Percentiles rank a stretch among this genome's conserved stretches.
phyloP scores from a whole-genome alignment of 2,329 filamentous ascomycete genomes.

The Emergomyces orientalis region DNA sequence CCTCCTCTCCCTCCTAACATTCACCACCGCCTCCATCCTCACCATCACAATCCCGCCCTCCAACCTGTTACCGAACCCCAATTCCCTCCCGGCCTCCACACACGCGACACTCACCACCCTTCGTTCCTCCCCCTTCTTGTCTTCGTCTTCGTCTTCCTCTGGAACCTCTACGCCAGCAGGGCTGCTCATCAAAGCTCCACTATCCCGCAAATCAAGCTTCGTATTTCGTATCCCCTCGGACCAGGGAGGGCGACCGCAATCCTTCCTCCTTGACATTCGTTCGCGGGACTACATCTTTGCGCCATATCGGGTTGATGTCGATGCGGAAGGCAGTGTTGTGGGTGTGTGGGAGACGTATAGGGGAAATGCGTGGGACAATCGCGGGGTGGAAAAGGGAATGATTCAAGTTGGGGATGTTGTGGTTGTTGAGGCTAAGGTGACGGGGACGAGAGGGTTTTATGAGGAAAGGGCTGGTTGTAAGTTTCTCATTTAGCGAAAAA shows the following conservation, averaged over 20 bases:
- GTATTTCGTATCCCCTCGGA: conserved; percentile 46
- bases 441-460: conserved; percentile 65
- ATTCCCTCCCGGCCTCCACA: conserved; percentile 36
- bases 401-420: conserved; percentile 28
- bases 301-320: conserved; percentile 65
- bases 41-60: conserved; percentile 35
- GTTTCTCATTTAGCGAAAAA: conserved; percentile 35
- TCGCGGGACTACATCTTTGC: conserved; percentile 65
- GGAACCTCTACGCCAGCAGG: conserved; percentile 28
- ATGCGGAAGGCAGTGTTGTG: conserved; percentile 42
- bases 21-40: conserved; percentile 22
- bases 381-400: conserved; percentile 47
- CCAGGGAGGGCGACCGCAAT: conserved; percentile 30
- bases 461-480: conserved; percentile 65
- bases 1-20: conserved; percentile 17
- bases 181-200: conserved; percentile 50
- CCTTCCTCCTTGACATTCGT: conserved; percentile 76
- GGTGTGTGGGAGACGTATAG: conserved; percentile 75
- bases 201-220: conserved; percentile 62
- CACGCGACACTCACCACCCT: conserved; percentile 44
- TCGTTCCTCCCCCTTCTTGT: conserved; percentile 19
- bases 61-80: conserved; percentile 36
- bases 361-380: conserved; percentile 84
- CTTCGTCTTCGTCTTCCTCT: conserved; percentile 40
- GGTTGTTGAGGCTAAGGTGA: conserved; percentile 52